A percentile compares a stretch with the other conserved stretches of the same genome.
Conservation (phyloP, 805 yeast genomes). For the Yarrowia yakushimensis region DNA sequence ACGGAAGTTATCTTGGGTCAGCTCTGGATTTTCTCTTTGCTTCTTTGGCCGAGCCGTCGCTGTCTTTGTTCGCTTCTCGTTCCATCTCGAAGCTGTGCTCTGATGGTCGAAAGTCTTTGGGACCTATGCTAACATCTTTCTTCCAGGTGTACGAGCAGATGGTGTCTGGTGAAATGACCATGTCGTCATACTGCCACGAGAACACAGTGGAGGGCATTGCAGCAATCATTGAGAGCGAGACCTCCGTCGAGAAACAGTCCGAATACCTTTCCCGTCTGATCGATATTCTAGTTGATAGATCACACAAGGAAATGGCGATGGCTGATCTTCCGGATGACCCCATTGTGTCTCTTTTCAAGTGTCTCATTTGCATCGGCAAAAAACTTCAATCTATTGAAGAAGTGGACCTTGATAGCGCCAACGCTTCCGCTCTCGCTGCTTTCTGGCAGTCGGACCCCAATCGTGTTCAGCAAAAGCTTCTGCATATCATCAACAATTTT, state of each 20-base stretch:
- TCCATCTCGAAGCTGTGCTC: constrained; percentile 52
- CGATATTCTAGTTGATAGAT: constrained; percentile 27
- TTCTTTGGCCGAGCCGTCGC: constrained; percentile 36
- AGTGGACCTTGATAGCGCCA: constrained; percentile 36
- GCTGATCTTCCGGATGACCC: constrained; percentile 21
- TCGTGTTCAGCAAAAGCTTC: constrained; percentile 43
- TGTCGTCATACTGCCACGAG: constrained; percentile 30
- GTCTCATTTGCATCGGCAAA: constrained; percentile 67
- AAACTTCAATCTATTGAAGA: constrained; percentile 63
- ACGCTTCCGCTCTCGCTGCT: neutral
- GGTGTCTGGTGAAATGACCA: constrained; percentile 3
- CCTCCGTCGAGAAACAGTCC: constrained; percentile 33
- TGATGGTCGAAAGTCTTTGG: constrained; percentile 32
- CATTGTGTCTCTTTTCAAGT: constrained; percentile 55
- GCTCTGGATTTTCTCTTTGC: constrained; percentile 57
- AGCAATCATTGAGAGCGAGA: constrained; percentile 35
- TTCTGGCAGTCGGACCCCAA: constrained; percentile 36
- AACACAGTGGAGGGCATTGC: constrained; percentile 38
- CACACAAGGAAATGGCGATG: constrained; percentile 23
- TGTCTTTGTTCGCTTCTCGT: constrained; percentile 46
- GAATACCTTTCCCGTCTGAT: constrained; percentile 39
- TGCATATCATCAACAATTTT: constrained; percentile 44
- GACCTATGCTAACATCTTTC: constrained; percentile 33
- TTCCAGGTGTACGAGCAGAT: constrained; percentile 33
- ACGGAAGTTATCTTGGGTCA: constrained; percentile 45